phyloP scores from a whole-genome alignment of 371 early-diverging fungal species.

The Mucor sp. region DNA sequence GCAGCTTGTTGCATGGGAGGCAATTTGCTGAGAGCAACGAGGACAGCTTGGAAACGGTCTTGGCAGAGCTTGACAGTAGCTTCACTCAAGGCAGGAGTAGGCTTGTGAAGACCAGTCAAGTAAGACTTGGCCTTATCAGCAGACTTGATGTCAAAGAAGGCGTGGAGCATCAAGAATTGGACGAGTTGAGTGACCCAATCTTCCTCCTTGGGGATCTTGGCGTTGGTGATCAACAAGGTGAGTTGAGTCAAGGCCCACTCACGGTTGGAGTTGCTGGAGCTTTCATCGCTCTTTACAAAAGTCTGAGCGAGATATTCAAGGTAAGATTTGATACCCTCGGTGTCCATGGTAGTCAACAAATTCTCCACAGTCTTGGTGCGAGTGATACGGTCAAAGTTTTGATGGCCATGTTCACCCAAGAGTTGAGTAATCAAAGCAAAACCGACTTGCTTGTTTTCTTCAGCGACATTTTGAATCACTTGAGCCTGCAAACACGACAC shows the following conservation, averaged over 20 bases:
- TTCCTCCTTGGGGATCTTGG: slow-evolving; percentile 74
- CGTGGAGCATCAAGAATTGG: slow-evolving; percentile 69
- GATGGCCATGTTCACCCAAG: slow-evolving; percentile 67
- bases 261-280: slow-evolving; percentile 50
- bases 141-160: slow-evolving; percentile 70
- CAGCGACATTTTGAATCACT: slow-evolving; percentile 54
- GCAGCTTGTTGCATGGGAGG: slow-evolving; percentile 50
- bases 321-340: slow-evolving; percentile 69
- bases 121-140: slow-evolving; percentile 30
- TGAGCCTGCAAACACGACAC: slow-evolving; percentile 30
- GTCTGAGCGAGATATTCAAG: slow-evolving; percentile 69
- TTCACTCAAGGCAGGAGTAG: slow-evolving; percentile 60
- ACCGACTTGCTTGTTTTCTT: slow-evolving; percentile 29
- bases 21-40: slow-evolving; percentile 69
- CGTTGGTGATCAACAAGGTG: slow-evolving; percentile 69
- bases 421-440: slow-evolving; percentile 68
- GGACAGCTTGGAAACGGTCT: slow-evolving; percentile 59
- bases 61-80: slow-evolving; percentile 59
- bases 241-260: slow-evolving; percentile 85
- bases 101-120: slow-evolving; percentile 39
- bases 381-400: slow-evolving; percentile 76
- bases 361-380: slow-evolving; percentile 77
- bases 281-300: slow-evolving; percentile 50
- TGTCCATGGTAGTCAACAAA: slow-evolving; percentile 71
- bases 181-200: slow-evolving; percentile 66